Evolutionary conservation across 2,329 filamentous ascomycete species (phyloP).

Genomic region (Ciborinia camelliae): DNA sequence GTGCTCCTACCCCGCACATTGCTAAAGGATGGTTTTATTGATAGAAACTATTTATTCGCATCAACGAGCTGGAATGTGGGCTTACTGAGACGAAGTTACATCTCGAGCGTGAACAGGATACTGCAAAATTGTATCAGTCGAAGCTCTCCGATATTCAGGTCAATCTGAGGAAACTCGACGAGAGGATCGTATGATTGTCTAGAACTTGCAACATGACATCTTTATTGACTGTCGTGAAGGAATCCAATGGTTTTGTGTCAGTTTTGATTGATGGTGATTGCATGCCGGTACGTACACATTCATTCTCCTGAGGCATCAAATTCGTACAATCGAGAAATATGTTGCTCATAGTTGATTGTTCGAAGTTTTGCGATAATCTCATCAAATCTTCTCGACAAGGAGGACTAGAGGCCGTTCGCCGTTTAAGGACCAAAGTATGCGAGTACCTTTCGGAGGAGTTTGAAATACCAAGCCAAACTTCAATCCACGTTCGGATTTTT

Average conservation of each 20-base stretch:
- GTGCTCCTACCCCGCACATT: background rate
- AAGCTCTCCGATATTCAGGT: slow-evolving; percentile 4
- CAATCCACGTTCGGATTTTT: slow-evolving; percentile 40
- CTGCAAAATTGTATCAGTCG: slow-evolving; percentile 19
- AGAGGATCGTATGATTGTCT: background rate
- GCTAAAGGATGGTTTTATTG: background rate
- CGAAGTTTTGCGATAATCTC: slow-evolving; percentile 3
- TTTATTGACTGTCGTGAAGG: slow-evolving; percentile 8
- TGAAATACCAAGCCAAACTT: slow-evolving; percentile 26
- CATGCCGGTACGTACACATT: slow-evolving; percentile 38
- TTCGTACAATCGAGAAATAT: background rate
- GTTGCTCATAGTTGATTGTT: background rate
- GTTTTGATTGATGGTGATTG: slow-evolving; percentile 42
- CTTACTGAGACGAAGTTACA: slow-evolving; percentile 18
- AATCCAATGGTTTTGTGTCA: slow-evolving; percentile 33
- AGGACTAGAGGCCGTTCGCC: background rate
- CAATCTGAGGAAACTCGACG: slow-evolving; percentile 1
- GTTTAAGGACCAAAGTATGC: slow-evolving; percentile 7
- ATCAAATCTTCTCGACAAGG: slow-evolving; percentile 4
- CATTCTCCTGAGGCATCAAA: background rate
- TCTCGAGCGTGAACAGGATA: slow-evolving; percentile 21
- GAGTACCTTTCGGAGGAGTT: slow-evolving; percentile 20
- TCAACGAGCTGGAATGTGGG: slow-evolving; percentile 19
- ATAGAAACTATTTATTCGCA: slow-evolving; percentile 15
- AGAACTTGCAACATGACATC: background rate